phyloP scores from a whole-genome alignment of 768 basidiomycete species.

The Pleurotus tuoliensis region DNA sequence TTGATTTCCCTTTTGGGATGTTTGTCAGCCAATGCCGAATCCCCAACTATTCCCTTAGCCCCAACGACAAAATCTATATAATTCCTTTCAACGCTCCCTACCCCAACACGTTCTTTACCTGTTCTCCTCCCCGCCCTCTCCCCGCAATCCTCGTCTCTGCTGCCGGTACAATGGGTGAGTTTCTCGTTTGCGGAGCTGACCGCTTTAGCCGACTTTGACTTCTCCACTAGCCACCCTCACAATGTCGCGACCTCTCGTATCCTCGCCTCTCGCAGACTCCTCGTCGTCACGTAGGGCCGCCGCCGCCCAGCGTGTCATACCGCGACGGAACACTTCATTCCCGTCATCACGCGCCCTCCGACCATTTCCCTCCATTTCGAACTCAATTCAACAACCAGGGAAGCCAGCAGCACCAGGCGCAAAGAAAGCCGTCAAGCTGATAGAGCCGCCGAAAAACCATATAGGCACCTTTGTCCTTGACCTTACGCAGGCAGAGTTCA shows the following conservation, averaged over 20 bases:
- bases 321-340: constrained; percentile 52
- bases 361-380: constrained; percentile 68
- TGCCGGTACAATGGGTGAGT: constrained; percentile 34
- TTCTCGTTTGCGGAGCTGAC: not conserved
- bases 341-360: constrained; percentile 72
- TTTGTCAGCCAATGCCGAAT: constrained; percentile 21
- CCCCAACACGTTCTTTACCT: constrained; percentile 2
- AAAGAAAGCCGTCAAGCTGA: constrained; percentile 65
- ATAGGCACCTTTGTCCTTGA: constrained; percentile 70
- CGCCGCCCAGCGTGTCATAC: constrained; percentile 26
- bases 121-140: constrained; percentile 6
- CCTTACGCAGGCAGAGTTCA: constrained; percentile 80
- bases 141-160: not conserved
- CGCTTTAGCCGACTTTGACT: constrained; percentile 2
- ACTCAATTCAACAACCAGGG: constrained; percentile 29
- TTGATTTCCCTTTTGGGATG: constrained; percentile 4
- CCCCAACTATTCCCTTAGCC: constrained; percentile 23
- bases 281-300: constrained; percentile 21
- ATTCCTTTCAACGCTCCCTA: constrained; percentile 16
- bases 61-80: constrained; percentile 25
- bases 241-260: constrained; percentile 43
- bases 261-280: constrained; percentile 60
- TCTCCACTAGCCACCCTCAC: constrained; percentile 35
- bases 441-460: constrained; percentile 73
- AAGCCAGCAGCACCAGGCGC: constrained; percentile 24